Percentiles rank a stretch among this genome's conserved stretches.
Evolutionary conservation across 306 rosid genomes (phyloP).

Genomic region (Albizia julibrissin): DNA sequence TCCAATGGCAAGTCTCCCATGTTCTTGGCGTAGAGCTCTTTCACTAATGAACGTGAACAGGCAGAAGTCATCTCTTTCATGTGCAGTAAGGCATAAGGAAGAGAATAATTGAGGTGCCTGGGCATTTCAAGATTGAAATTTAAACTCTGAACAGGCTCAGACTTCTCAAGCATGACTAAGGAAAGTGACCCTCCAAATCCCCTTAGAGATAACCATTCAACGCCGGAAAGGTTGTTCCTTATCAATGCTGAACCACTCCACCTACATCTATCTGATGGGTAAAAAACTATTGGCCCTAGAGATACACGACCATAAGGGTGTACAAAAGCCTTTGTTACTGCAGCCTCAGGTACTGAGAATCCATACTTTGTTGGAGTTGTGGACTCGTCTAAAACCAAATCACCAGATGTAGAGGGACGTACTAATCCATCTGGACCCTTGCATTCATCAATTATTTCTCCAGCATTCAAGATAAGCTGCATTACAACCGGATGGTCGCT

Average conservation of each 20-base stretch:
- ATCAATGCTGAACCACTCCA: constrained; percentile 92
- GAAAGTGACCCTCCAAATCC: constrained; percentile 87
- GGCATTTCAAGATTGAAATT: constrained; percentile 66
- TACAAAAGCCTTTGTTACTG: constrained; percentile 77
- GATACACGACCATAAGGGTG: constrained; percentile 64
- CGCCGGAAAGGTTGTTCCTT: constrained; percentile 95
- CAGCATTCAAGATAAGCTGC: constrained; percentile 88
- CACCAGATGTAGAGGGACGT: constrained; percentile 66
- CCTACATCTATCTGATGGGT: constrained; percentile 72
- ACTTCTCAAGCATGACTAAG: constrained; percentile 62
- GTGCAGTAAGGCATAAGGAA: constrained; percentile 51
- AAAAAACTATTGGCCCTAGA: constrained; percentile 80
- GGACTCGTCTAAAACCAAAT: constrained; percentile 58
- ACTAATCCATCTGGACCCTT: constrained; percentile 55
- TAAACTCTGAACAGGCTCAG: constrained; percentile 58
- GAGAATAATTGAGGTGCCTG: constrained; percentile 57
- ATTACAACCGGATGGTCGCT: constrained; percentile 71
- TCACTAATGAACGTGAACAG: constrained; percentile 63
- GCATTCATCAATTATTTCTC: constrained; percentile 74
- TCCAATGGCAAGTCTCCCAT: constrained; percentile 79
- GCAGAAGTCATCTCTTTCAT: constrained; percentile 52
- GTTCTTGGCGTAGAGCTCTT: constrained; percentile 81
- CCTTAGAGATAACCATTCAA: constrained; percentile 73
- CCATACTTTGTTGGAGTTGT: constrained; percentile 66
- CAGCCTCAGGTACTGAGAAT: constrained; percentile 78